Base-by-base conservation (phyloP, 1,284 basidiomycete genomes). In the Gomphus bonarii region DNA sequence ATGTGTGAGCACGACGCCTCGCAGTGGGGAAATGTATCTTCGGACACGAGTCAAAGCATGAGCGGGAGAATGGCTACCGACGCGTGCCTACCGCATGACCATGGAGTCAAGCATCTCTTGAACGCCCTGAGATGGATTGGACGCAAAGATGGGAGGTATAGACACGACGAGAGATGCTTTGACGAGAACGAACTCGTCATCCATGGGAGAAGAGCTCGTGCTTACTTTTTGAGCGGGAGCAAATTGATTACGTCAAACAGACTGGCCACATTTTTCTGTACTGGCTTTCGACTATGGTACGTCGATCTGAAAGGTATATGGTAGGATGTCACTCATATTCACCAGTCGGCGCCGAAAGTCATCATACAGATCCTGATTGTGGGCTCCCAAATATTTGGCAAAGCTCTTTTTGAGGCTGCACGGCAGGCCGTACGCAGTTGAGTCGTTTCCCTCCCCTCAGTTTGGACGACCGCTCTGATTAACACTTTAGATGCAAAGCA, bases 371-470 rank as follows among this genome's bases (percentile, higher is more conserved):
- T 97, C 61, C 72, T 91, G 56, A 71, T 94, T 40, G 81, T 87
- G 44, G 90, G 91, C 25, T 77, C 80, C 36, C 83, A 84, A 71
- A 95, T 95, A 63, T 75, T 99, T 55, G 95, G 95, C 57, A 94
- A 87, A 72, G 97, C 97, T 40, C 84, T 97, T 60, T 75, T 81
- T 43, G 95, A 94, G 67, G 95, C 95, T 5, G 92, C 91, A 48
- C 78, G 80, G 64, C 97, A 99, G 71, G 95, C 95, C 10, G 83
- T 88, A 51, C 85, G 91, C 75, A 99, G 95, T 97, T 68, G 88
- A 78, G 10, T 12, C 33, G 3, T 46, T 54, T 25, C 22, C 14
- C 50, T 18, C 9, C n/a, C 18, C 9, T 6, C 22, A 48, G 14
- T n/a, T 16, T 16, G 14, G 3, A 38, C 36, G 14, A 40, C 38